Base-by-base conservation (phyloP, 352 stramenopile species). In the Phytophthora colocasiae region DNA sequence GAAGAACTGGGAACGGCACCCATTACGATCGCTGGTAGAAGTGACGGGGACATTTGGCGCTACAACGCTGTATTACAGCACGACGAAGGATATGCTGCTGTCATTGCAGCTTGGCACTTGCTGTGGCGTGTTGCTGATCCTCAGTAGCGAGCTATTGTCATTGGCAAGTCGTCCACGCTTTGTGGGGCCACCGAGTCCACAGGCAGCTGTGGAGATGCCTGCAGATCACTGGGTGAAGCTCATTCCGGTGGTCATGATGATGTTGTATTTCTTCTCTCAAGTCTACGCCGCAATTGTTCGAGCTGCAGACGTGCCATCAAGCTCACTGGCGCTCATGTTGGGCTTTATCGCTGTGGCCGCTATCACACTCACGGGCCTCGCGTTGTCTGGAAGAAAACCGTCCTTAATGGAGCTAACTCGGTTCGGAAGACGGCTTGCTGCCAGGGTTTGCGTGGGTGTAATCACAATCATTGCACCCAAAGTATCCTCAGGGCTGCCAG, bases 151-250 rank as follows among this genome's bases (percentile, higher is more conserved):
- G 44, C 58, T 84, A 17, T 47, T 86, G 22, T 74, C 65, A 4
- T 80, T 63, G 15, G 64, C 57, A 10, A 70, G 53, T 27, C 32
- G 60, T 3, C 49, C 62, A 5, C 57, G 34, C 4, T 73, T 70
- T 27, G 43, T 70, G 6, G 64, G 55, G 6, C 63, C 59, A 12
- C 56, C 66, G 5, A 79, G 60, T 29, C 62, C 55, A 6, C 61
- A 81, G 10, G 52, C 64, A 15, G 71, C 73, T 14, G 71, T 83
- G 22, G 75, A 81, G 44, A 77, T 91, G 41, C 84, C 77, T 1
- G 67, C 70, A 8, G 83, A 93, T 31, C 82, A 95, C 66, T 95
- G 83, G 85, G 77, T 93, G 39, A 95, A 95, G 60, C 47, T 93
- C 10, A 65, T 88, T 29, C 85, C 87, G 3, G 50, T 88, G 26